These are phyloP conservation scores for Grammothele lineata DNA, from an alignment of 768 basidiomycete genomes.

Conservation along the genomic window DNA sequence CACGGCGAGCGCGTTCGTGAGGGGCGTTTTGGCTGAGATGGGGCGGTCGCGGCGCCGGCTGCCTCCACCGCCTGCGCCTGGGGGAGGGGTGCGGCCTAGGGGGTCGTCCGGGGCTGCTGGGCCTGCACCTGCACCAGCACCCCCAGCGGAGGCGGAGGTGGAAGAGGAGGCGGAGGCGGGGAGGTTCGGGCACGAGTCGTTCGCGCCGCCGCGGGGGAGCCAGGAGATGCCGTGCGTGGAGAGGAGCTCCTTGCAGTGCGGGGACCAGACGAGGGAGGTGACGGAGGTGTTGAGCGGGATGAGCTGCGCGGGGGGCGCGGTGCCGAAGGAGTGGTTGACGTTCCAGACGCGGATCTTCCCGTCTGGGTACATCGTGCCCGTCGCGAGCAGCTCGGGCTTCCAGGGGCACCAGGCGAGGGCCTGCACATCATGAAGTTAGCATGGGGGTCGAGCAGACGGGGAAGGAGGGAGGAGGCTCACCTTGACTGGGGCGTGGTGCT, in stretches of 20 bases:
- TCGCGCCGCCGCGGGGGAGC: constrained; percentile 17
- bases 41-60: constrained; percentile 18
- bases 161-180: neutral
- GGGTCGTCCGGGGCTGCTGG: no score
- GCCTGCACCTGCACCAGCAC: no score
- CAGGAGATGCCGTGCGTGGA: constrained; percentile 57
- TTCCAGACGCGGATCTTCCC: constrained; percentile 54
- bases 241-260: constrained; percentile 53
- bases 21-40: constrained; percentile 18
- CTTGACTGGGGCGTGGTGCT: constrained; percentile 42
- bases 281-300: constrained; percentile 44
- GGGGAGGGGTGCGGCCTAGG: no score
- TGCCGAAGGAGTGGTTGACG: constrained; percentile 40
- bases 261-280: constrained; percentile 58
- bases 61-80: neutral
- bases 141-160: neutral
- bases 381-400: constrained; percentile 63
- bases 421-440: constrained; percentile 28
- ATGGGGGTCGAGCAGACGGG: neutral
- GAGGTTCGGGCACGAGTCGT: constrained; percentile 13
- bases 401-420: constrained; percentile 75
- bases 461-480: constrained; percentile 19
- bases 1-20: constrained; percentile 42
- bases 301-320: constrained; percentile 46
- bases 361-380: constrained; percentile 63